These are phyloP conservation scores for Aspergillus sp. DNA, from an alignment of 2,329 filamentous ascomycete species.

Conservation along the genomic window DNA sequence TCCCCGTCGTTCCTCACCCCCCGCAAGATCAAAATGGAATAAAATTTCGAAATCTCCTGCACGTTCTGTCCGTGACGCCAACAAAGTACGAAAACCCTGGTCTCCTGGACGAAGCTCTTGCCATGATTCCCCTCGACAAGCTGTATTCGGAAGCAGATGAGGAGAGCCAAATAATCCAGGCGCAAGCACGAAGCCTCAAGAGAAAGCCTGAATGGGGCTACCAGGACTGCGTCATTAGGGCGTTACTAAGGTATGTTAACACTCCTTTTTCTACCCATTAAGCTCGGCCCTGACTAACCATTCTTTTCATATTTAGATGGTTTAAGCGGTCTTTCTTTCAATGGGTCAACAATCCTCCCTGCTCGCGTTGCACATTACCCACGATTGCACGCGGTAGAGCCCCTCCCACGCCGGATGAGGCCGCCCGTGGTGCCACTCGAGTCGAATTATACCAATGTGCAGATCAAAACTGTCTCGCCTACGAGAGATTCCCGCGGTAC, in stretches of 20 bases:
- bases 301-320: slow-evolving; percentile 60
- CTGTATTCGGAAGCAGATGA: slow-evolving; percentile 95
- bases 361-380: slow-evolving; percentile 75
- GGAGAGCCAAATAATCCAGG: slow-evolving; percentile 82
- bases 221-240: slow-evolving; percentile 91
- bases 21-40: slow-evolving; percentile 70
- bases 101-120: slow-evolving; percentile 84
- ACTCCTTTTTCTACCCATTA: not conserved
- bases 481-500: slow-evolving; percentile 89
- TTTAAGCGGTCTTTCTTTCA: slow-evolving; percentile 94
- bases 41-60: slow-evolving; percentile 77
- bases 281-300: slow-evolving; percentile 8
- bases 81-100: slow-evolving; percentile 96
- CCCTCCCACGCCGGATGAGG: slow-evolving; percentile 82
- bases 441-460: slow-evolving; percentile 93
- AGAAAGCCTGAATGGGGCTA: slow-evolving; percentile 91
- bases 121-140: slow-evolving; percentile 80
- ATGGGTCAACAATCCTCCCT: slow-evolving; percentile 94
- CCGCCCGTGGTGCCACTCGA: slow-evolving; percentile 78
- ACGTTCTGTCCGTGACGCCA: slow-evolving; percentile 83
- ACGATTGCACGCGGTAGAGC: slow-evolving; percentile 83
- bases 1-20: slow-evolving; percentile 71
- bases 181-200: slow-evolving; percentile 83
- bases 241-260: slow-evolving; percentile 70
- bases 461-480: slow-evolving; percentile 68